Conservation (phyloP, 2,329 filamentous ascomycete species). For the Cladorrhinum sp. region DNA sequence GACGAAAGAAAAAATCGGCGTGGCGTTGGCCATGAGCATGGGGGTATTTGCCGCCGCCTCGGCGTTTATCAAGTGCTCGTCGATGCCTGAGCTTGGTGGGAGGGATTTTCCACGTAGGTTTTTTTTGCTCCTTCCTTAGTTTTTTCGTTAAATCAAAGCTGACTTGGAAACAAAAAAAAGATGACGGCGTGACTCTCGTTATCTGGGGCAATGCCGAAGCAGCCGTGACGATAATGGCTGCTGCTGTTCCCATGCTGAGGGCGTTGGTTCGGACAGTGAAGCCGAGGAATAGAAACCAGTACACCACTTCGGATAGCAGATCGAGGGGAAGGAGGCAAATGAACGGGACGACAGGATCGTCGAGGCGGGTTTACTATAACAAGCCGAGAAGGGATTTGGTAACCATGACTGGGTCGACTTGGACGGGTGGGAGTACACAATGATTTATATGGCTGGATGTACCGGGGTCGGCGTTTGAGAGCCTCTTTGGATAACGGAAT, state of each 20-base stretch:
- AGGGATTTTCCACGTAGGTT: slow-evolving; percentile 25
- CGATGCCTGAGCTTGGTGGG: slow-evolving; percentile 22
- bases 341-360: slow-evolving; percentile 12
- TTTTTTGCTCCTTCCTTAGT: not conserved
- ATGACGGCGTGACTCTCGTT: slow-evolving; percentile 24
- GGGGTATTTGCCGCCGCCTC: slow-evolving; percentile 29
- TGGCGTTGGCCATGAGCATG: slow-evolving; percentile 41
- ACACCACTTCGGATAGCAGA: slow-evolving; percentile 2
- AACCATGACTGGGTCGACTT: slow-evolving; percentile 25
- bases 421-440: slow-evolving; percentile 9
- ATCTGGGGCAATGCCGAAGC: slow-evolving; percentile 27
- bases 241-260: slow-evolving; percentile 27
- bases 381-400: slow-evolving; percentile 23
- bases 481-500: not conserved
- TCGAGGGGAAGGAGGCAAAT: slow-evolving; percentile 11
- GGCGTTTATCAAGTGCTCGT: slow-evolving; percentile 27
- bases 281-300: not conserved
- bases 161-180: slow-evolving; percentile 5
- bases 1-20: slow-evolving; percentile 41
- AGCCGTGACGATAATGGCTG: slow-evolving; percentile 27
- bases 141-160: not conserved
- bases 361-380: slow-evolving; percentile 22
- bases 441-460: not conserved
- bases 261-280: slow-evolving; percentile 17
- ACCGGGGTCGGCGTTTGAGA: not conserved